These are phyloP conservation scores for Leccinum barrowsii DNA, from an alignment of 768 basidiomycete genomes.

Conservation along the genomic window DNA sequence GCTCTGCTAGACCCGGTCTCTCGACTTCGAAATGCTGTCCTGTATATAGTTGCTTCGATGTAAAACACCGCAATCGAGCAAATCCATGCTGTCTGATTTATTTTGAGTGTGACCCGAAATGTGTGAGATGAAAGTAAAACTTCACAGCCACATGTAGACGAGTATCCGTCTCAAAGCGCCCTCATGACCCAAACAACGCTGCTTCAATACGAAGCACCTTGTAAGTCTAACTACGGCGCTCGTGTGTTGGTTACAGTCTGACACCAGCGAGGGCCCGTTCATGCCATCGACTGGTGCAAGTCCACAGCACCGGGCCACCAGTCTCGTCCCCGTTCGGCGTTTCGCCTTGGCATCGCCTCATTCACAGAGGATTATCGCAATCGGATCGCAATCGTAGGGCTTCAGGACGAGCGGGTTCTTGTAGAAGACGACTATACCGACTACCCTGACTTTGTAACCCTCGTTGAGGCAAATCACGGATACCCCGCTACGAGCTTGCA, in stretches of 20 bases:
- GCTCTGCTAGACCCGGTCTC: slow-evolving; percentile 20
- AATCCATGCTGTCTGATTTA: slow-evolving; percentile 8
- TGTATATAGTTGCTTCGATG: slow-evolving; percentile 30
- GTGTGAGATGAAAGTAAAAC: neutral
- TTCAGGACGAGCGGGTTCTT: slow-evolving; percentile 84
- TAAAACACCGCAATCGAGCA: slow-evolving; percentile 20
- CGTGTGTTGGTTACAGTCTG: slow-evolving; percentile 9
- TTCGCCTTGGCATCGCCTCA: slow-evolving; percentile 83
- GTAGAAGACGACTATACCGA: slow-evolving; percentile 81
- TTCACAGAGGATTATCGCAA: slow-evolving; percentile 83
- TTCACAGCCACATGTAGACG: slow-evolving; percentile 25
- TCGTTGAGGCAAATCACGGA: slow-evolving; percentile 80
- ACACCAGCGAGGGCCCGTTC: slow-evolving; percentile 67
- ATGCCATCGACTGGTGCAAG: slow-evolving; percentile 88
- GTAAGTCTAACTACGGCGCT: slow-evolving; percentile 45
- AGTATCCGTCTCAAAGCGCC: slow-evolving; percentile 5
- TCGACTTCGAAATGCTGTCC: slow-evolving; percentile 22
- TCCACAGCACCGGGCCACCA: slow-evolving; percentile 71
- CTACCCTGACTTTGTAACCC: slow-evolving; percentile 82
- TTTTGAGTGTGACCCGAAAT: neutral
- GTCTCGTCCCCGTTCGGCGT: slow-evolving; percentile 68
- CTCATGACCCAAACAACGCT: slow-evolving; percentile 67
- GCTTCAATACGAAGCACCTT: slow-evolving; percentile 82
- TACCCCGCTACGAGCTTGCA: slow-evolving; percentile 93
- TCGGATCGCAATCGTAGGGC: slow-evolving; percentile 72